A percentile compares a stretch with the other conserved stretches of the same genome.
phyloP scores from a whole-genome alignment of 2,329 filamentous ascomycete species.

The Akanthomyces lecanii region DNA sequence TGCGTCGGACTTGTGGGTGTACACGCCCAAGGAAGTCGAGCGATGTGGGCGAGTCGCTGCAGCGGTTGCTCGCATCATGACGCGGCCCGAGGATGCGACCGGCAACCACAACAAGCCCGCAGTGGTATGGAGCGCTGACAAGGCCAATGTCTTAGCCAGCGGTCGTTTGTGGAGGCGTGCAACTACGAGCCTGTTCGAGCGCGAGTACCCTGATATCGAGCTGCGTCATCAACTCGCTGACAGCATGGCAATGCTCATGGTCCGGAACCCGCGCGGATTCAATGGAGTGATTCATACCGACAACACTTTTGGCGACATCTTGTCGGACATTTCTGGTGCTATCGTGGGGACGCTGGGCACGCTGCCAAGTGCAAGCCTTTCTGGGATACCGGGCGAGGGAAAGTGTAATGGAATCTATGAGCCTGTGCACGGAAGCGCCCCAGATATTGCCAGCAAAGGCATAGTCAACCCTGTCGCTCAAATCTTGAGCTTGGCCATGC shows the following conservation, averaged over 20 bases:
- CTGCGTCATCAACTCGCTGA: slow-evolving; percentile 44
- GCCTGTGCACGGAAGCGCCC: slow-evolving; percentile 69
- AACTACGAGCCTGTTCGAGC: slow-evolving; percentile 36
- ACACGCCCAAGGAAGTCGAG: slow-evolving; percentile 42
- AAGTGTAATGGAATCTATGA: slow-evolving; percentile 69
- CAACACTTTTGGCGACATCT: slow-evolving; percentile 46
- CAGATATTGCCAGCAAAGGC: slow-evolving; percentile 69
- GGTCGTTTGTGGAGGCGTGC: slow-evolving; percentile 45
- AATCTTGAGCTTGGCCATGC: slow-evolving; percentile 68
- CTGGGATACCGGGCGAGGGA: slow-evolving; percentile 36
- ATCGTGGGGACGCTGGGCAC: slow-evolving; percentile 43
- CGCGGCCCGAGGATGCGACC: slow-evolving; percentile 23
- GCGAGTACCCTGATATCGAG: slow-evolving; percentile 40
- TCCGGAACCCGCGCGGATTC: slow-evolving; percentile 42
- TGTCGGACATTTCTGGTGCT: slow-evolving; percentile 43
- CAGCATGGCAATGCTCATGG: slow-evolving; percentile 45
- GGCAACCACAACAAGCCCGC: slow-evolving; percentile 30
- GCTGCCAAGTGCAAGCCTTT: slow-evolving; percentile 42
- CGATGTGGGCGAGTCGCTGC: slow-evolving; percentile 44
- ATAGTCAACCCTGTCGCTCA: slow-evolving; percentile 70
- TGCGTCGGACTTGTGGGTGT: slow-evolving; percentile 46
- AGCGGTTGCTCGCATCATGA: slow-evolving; percentile 36
- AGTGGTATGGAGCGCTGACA: slow-evolving; percentile 45
- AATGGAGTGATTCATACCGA: slow-evolving; percentile 46
- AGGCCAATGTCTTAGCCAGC: slow-evolving; percentile 50